Evolutionary conservation across 2,329 filamentous ascomycete species (phyloP), one percentile per base, ranked within the genome.

Genomic region (Didymosphaeria variabile): DNA sequence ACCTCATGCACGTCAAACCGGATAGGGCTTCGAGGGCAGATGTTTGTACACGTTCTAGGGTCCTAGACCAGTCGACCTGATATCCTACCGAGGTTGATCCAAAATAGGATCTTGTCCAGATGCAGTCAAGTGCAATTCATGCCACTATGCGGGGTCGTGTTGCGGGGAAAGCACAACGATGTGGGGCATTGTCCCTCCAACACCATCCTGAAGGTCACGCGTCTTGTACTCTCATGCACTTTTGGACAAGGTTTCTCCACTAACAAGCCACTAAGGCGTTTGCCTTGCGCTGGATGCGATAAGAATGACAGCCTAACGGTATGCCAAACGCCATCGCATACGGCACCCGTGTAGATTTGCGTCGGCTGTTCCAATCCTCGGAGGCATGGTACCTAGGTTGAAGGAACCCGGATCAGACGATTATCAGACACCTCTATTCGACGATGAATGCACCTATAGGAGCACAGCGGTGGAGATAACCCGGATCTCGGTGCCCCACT

Each of bases 101-200:
- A 19, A 32, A 40, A n/a, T 23, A 13, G 23, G 26, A 13, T 29
- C 44, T 29, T 21, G 21, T 26, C 19, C 49, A 49, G 26, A 56
- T 54, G 49, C 5, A 44, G 64, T 51, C 32, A 55, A 64, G 56
- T 57, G 58, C 19, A 56, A 47, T 21, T 50, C 34, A 21, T 26
- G 21, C n/a, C 21, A 49, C 38, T 13, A 46, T 67, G 71, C 68
- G 71, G 71, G 69, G 71, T 68, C 44, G 23, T 42, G 49, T 47
- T 59, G 69, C 65, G 68, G 68, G 66, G 67, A 62, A 63, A 23
- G 17, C 55, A 17, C 49, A 45, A 29, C 40, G 9, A 67, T 72
- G 71, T 72, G 71, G 71, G 70, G 68, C 68, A 61, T 40, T n/a
- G 21, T 9, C 36, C 29, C 53, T 55, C 53, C 50, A 38, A 54